Base-by-base conservation (phyloP, 768 basidiomycete genomes). In the Lepiota venenata region DNA sequence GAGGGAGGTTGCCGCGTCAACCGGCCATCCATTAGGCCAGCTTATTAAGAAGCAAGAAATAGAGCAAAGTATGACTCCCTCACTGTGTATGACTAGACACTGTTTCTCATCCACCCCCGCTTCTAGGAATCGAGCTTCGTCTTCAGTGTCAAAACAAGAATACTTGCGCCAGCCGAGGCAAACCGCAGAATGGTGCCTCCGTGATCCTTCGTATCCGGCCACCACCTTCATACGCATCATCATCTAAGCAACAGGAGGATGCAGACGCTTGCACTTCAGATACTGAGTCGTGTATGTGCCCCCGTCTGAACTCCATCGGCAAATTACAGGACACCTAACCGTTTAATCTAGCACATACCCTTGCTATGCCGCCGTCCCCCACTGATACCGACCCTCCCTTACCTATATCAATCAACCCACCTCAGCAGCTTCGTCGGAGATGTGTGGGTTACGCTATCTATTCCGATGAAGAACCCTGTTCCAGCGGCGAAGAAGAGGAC, bases 1-100 rank as follows among this genome's bases (percentile, higher is more conserved):
- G 1, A 75, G 68, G 37, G 70, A 86, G 3, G 77, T 88, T 0
- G 87, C 81, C 0, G 75, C 70, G 0, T 72, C 78, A 0, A 67
- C 69, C 8, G 40, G 46, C 10, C 72, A 81, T 59, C 72, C 81
- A 0, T 63, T 89, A 1, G 74, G 73, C 4, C 86, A 86, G 37
- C 63, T 85, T 38, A 49, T 75, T 36, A 80, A 74, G 57, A 77
- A 70, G 59, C 79, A 82, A 49, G 77, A 74, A 11, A 57, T 60
- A 11, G 76, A 76, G 9, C 66, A 67, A 16, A 74, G 83, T 84
- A 54, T 58, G 78, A 69, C 15, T 15, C 27, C 52, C 27, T 18
- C 15, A 9, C 7, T 35, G 3, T 45, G 12, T 43, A 25, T 36
- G 3, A 18, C 4, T 32, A n/a, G 56, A 36, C 15, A 8, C 42